Conservation (phyloP, 352 stramenopile species). For the Phytopythium kandeliae region DNA sequence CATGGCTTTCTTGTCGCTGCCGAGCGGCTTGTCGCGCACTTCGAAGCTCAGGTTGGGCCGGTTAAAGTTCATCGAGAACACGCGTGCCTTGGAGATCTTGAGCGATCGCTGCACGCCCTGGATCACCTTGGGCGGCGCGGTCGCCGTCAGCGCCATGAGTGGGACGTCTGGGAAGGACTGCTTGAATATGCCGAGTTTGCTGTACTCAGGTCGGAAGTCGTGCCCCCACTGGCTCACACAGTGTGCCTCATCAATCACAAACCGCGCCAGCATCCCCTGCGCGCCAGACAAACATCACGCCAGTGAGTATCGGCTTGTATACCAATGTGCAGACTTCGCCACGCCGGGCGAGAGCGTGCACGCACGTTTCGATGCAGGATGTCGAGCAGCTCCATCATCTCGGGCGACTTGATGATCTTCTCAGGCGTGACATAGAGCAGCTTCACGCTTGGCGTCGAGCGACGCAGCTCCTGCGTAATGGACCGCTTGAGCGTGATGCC, state of each 20-base stretch:
- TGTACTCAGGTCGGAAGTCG: constrained; percentile 91
- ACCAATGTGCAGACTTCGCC: too few relatives aligned
- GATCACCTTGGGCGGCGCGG: constrained; percentile 83
- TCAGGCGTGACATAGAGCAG: constrained; percentile 96
- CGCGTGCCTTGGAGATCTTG: constrained; percentile 60
- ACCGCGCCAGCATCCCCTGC: constrained; percentile 82
- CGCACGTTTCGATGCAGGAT: constrained; percentile 36
- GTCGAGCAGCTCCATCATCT: constrained; percentile 68
- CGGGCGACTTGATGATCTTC: constrained; percentile 79
- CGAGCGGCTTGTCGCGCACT: constrained; percentile 64
- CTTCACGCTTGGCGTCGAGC: constrained; percentile 61
- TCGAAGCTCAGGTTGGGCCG: constrained; percentile 92
- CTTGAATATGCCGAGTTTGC: constrained; percentile 89
- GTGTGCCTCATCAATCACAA: constrained; percentile 94
- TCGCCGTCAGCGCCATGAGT: constrained; percentile 91
- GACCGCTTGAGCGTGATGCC: constrained; percentile 49
- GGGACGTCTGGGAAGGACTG: constrained; percentile 87
- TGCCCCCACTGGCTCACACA: constrained; percentile 89
- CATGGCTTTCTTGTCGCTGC: constrained; percentile 39
- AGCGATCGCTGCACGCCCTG: constrained; percentile 69
- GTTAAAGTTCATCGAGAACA: constrained; percentile 93
- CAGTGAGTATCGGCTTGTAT: too few relatives aligned
- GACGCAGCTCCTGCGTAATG: constrained; percentile 81
- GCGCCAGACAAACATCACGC: neutral
- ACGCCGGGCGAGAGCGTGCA: neutral